These are phyloP conservation scores for Tulasnella sp. DNA, from an alignment of 768 basidiomycete species.

Conservation along the genomic window DNA sequence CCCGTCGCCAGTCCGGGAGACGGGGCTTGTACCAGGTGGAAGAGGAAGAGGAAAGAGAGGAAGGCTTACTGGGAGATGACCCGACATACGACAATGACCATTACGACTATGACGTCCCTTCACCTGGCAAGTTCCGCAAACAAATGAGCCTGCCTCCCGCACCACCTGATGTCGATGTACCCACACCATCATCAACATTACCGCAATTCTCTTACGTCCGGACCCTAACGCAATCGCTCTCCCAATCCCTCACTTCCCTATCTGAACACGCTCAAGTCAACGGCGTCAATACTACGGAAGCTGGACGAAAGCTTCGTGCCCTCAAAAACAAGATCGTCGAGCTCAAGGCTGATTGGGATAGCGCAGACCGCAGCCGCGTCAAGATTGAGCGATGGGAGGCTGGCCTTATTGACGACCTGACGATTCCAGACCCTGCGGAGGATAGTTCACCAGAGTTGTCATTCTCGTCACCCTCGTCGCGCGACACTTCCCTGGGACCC, in stretches of 20 bases:
- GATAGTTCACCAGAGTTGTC: conserved; percentile 41
- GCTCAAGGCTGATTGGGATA: conserved; percentile 82
- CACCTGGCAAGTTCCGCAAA: conserved; percentile 53
- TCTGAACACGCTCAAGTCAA: conserved; percentile 90
- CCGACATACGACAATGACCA: conserved; percentile 53
- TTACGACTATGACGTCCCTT: conserved; percentile 47
- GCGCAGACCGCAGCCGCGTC: conserved; percentile 75
- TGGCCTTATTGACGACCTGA: conserved; percentile 45
- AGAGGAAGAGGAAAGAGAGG: conserved; percentile 32
- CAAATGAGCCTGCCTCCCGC: conserved; percentile 54
- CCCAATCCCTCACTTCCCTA: conserved; percentile 72
- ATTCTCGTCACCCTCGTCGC: conserved; percentile 42
- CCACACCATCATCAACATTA: conserved; percentile 63
- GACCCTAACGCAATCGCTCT: conserved; percentile 71
- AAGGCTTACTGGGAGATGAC: conserved; percentile 37
- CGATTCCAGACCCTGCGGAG: conserved; percentile 48
- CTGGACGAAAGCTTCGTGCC: conserved; percentile 82
- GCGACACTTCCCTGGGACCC: conserved; percentile 36
- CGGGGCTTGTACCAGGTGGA: conserved; percentile 29
- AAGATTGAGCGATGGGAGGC: conserved; percentile 83
- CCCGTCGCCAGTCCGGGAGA: conserved; percentile 9
- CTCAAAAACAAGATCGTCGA: conserved; percentile 81
- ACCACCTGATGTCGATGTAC: conserved; percentile 45
- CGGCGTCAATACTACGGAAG: conserved; percentile 80
- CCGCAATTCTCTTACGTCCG: conserved; percentile 73